Conservation (phyloP, 176 grass and related monocot species). For the Ensete glaucum region DNA sequence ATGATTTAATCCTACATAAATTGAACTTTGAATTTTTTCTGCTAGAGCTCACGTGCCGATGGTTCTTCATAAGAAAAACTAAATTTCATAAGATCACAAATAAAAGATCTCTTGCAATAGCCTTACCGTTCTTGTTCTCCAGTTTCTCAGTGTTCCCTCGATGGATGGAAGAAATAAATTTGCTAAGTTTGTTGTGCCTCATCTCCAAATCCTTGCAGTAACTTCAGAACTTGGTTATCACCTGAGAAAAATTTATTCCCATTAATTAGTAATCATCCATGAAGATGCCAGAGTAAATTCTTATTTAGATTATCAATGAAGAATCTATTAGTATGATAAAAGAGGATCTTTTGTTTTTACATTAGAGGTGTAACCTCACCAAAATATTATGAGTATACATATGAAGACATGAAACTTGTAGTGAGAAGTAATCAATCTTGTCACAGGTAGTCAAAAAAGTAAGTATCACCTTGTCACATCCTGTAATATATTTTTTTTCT, state of each 20-base stretch:
- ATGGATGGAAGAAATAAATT: conserved; percentile 43
- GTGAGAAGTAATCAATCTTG: too few species aligned
- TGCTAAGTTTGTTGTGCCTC: conserved; percentile 55
- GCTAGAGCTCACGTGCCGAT: neutral
- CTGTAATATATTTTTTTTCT: too few species aligned
- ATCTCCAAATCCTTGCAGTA: conserved; percentile 24
- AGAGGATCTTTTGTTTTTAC: too few species aligned
- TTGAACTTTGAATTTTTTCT: too few species aligned
- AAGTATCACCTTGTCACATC: too few species aligned
- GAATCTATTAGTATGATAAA: neutral
- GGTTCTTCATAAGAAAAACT: neutral
- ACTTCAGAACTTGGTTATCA: neutral
- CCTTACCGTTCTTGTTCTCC: conserved; percentile 72
- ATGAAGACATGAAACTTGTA: too few species aligned
- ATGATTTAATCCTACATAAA: too few species aligned
- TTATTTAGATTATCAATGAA: neutral
- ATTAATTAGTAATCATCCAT: conserved; percentile 1
- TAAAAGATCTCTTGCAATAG: neutral
- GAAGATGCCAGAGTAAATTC: neutral
- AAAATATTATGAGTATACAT: too few species aligned
- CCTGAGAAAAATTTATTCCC: conserved; percentile 12
- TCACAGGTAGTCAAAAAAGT: too few species aligned
- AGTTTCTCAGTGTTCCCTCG: conserved; percentile 32
- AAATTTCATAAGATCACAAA: conserved; percentile 9
- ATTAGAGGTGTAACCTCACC: too few species aligned